Evolutionary conservation across 1,139 yeast species (phyloP).

Genomic region (Diutina pseudorugosa): DNA sequence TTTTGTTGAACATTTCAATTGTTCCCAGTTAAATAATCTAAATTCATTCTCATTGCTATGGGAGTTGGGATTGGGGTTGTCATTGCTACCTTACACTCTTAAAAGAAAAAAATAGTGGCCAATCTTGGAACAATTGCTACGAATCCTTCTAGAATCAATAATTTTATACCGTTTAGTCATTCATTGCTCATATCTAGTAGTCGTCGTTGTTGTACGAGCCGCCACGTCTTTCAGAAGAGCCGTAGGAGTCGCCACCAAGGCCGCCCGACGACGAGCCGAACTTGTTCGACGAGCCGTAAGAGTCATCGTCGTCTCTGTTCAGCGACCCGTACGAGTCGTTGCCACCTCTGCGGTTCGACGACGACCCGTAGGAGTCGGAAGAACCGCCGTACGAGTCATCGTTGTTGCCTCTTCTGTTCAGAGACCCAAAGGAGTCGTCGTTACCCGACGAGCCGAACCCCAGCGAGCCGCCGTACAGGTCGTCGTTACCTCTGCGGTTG

Average conservation of each 20-base stretch:
- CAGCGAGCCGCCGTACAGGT: slow-evolving; percentile 10
- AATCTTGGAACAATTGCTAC: no score
- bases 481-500: slow-evolving; percentile 11
- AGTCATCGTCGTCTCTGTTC: slow-evolving; percentile 7
- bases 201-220: slow-evolving; percentile 11
- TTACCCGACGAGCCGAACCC: background rate
- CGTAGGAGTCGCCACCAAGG: slow-evolving; percentile 7
- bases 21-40: no score
- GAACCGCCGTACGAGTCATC: slow-evolving; percentile 6
- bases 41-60: no score
- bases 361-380: no score
- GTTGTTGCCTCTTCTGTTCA: background rate
- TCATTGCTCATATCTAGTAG: slow-evolving; percentile 5
- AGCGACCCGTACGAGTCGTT: slow-evolving; percentile 4
- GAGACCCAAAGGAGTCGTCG: slow-evolving; percentile 11
- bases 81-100: no score
- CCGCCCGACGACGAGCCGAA: slow-evolving; percentile 8
- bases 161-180: background rate
- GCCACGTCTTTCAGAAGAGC: slow-evolving; percentile 6
- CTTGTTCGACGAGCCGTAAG: slow-evolving; percentile 7
- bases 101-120: no score
- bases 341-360: slow-evolving; percentile 7
- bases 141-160: no score
- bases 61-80: no score
- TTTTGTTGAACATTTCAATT: no score